Evolutionary conservation across 1,284 basidiomycete species (phyloP), one percentile per base, ranked within the genome.

Genomic region (Fomes fomentarius): DNA sequence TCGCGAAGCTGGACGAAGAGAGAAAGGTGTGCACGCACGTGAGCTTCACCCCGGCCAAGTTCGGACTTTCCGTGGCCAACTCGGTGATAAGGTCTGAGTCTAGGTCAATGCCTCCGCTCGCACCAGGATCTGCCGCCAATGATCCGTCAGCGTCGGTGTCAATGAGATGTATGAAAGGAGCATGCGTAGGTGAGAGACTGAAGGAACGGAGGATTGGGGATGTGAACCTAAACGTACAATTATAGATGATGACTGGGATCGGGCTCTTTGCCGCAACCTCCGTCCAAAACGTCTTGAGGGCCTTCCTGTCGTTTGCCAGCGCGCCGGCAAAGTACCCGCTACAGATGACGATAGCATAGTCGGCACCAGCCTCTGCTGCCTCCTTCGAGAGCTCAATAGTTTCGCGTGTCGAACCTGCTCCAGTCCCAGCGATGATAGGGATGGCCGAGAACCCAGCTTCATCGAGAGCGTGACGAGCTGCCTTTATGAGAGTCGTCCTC

Each of bases 321-420:
- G 79, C 87, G 10, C 90, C 90, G 19, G 91, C 86, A 68, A 87
- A 96, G 76, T 94, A 95, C 46, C 92, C 92, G 63, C 90, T 89
- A 22, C 80, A 73, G 63, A 95, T 94, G 62, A 93, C 89, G 56
- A 95, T 93, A 17, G 80, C 82, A 62, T 85, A 87, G 72, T 95
- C 93, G 14, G 93, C 92, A 31, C 93, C 91, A 35, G 91, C 89
- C 12, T 76, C 76, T 15, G 90, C 90, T 9, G 92, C 91, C 65
- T 88, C 83, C 45, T 81, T 77, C 59, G 82, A 82, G 31, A 93
- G 76, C 59, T 87, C 78, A 46, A 94, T 77, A 28, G 91, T 92
- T 63, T 90, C 90, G 52, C 89, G 82, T 17, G 91, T 92, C 65
- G 88, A 90, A 34, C 85, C 90, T 24, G 82, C 82, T 28, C 93